A percentile compares a stretch with the other conserved stretches of the same genome.
These are phyloP conservation scores for Heliosperma pusillum DNA, from an alignment of 148 eudicot genomes.

Conservation along the genomic window DNA sequence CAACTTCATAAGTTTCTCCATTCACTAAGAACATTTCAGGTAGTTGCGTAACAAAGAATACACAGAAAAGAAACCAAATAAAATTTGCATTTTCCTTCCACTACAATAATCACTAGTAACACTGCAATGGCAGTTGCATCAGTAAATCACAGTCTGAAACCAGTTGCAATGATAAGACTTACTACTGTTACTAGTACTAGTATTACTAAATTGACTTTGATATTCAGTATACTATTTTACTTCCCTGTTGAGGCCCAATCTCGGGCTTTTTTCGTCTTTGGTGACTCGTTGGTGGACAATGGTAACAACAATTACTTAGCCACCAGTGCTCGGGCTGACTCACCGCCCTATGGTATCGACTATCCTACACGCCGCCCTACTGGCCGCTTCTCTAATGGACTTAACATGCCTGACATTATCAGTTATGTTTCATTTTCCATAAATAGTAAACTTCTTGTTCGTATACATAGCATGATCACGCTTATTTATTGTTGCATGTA, in stretches of 20 bases:
- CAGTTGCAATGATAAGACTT: background rate
- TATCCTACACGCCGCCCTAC: conserved; percentile 52
- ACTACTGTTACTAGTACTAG: background rate
- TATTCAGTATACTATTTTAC: conserved; percentile 7
- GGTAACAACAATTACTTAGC: conserved; percentile 73
- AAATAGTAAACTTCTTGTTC: background rate
- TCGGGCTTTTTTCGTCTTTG: conserved; percentile 66
- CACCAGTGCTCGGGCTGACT: conserved; percentile 66
- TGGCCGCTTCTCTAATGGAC: conserved; percentile 73
- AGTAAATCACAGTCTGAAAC: background rate
- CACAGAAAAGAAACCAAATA: background rate
- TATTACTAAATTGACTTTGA: conserved; percentile 9
- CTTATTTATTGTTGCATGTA: background rate
- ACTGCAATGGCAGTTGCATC: conserved; percentile 19
- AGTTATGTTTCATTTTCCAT: conserved; percentile 37
- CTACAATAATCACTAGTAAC: background rate
- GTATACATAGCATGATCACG: background rate
- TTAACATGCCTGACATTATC: conserved; percentile 68
- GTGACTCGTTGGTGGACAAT: conserved; percentile 66
- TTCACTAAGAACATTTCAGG: background rate
- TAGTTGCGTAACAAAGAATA: background rate
- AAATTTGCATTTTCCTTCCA: background rate
- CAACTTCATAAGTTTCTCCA: conserved; percentile 14
- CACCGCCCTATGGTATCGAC: conserved; percentile 78
- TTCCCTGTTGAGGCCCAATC: conserved; percentile 21